A percentile compares a stretch with the other conserved stretches of the same genome.
Conservation (phyloP, 2,329 filamentous ascomycete species). For the Venturia pyrina region DNA sequence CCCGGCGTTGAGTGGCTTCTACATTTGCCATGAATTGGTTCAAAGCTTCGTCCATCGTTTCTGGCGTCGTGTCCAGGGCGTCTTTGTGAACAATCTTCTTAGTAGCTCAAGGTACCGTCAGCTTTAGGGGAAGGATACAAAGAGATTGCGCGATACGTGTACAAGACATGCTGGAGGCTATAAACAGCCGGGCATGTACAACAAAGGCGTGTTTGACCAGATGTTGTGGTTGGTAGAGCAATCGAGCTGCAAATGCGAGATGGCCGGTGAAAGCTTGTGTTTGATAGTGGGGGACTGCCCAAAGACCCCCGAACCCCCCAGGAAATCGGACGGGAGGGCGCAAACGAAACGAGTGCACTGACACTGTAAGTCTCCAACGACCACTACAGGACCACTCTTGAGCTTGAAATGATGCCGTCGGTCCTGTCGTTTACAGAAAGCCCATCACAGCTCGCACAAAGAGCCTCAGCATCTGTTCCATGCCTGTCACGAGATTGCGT, state of each 20-base stretch:
- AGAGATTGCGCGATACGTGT: constrained; percentile 3
- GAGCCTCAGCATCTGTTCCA: not conserved
- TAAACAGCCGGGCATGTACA: not conserved
- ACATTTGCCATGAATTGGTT: constrained; percentile 5
- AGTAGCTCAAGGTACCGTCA: not conserved
- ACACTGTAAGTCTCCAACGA: not conserved
- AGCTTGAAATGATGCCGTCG: no score
- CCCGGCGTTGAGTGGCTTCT: constrained; percentile 7
- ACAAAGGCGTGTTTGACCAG: not conserved
- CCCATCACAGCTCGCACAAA: not conserved
- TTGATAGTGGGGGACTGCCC: not conserved
- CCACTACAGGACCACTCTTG: no score
- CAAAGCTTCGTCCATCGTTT: constrained; percentile 7
- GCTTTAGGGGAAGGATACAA: not conserved
- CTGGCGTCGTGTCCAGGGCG: not conserved
- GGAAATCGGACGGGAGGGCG: not conserved
- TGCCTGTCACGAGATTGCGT: not conserved
- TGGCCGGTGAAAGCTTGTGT: not conserved
- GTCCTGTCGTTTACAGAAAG: no score
- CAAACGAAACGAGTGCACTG: not conserved
- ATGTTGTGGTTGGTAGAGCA: not conserved
- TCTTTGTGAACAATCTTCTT: not conserved
- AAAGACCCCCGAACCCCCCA: not conserved
- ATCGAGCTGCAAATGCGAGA: not conserved
- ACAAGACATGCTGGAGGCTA: constrained; percentile 7